Percentiles rank a stretch among this genome's conserved stretches.
Conservation (phyloP, 148 eudicot genomes). For the Amaranthus cruentus region DNA sequence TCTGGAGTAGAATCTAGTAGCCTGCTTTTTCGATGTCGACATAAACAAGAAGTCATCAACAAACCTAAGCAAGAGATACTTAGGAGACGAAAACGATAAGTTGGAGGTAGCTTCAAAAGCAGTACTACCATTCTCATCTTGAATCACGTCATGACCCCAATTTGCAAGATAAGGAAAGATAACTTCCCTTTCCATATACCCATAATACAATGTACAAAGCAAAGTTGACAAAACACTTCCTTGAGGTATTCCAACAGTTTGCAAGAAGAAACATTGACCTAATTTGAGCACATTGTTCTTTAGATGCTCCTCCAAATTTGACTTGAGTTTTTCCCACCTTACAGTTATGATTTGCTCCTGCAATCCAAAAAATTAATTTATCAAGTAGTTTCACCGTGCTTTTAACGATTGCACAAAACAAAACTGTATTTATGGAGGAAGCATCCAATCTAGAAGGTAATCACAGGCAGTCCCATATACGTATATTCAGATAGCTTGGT, state of each 20-base stretch:
- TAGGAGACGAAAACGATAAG: constrained; percentile 20
- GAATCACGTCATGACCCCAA: constrained; percentile 18
- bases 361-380: constrained; percentile 8
- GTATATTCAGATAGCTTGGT: no score
- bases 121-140: constrained; percentile 13
- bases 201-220: constrained; percentile 82
- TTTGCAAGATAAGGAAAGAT: constrained; percentile 55
- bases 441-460: not conserved
- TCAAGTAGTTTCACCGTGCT: not conserved
- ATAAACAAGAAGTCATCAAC: constrained; percentile 81
- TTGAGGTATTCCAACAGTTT: constrained; percentile 88
- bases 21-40: constrained; percentile 72
- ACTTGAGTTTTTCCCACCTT: constrained; percentile 41
- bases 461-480: no score
- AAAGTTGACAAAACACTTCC: constrained; percentile 80
- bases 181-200: constrained; percentile 57
- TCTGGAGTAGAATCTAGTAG: constrained; percentile 52
- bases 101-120: constrained; percentile 13
- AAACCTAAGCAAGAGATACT: constrained; percentile 59
- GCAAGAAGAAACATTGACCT: constrained; percentile 48
- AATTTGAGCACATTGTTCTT: constrained; percentile 58
- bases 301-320: constrained; percentile 57
- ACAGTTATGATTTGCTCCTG: constrained; percentile 54
- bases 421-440: not conserved
- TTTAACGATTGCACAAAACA: not conserved